Base-by-base conservation (phyloP, 805 yeast species). In the Cyberlindnera euphorbiae region DNA sequence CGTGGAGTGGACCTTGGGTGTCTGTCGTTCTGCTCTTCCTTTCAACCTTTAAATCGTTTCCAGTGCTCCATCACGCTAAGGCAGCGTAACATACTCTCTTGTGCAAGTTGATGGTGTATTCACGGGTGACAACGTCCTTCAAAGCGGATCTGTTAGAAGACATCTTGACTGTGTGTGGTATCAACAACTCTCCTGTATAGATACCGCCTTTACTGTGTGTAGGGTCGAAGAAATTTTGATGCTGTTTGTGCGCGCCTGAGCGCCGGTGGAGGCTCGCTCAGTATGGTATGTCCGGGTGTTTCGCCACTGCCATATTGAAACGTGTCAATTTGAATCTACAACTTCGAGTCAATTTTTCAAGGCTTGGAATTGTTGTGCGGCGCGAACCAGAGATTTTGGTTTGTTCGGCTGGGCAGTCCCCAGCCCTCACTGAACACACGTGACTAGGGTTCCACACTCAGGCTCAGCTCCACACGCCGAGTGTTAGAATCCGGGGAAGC, bases 51-150 rank as follows among this genome's bases (percentile, higher is more conserved):
- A 9, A 19, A 19, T 19, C 22, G 22, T 19, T 8, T 9, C 22
- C 22, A 19, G 9, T 19, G 9, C 22, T 19, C 22, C 22, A 19
- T 19, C 22, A 19, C 22, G 22, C 22, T 19, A 7, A 8, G 13
- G 12, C n/a, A 15, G 16, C 11, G 11, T 26, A 8, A 83, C 94
- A 68, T 82, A 86, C 95, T 77, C 97, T 88, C 75, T 88, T 90
- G 95, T 88, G 96, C 74, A 90, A 77, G 87, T 93, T 90, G 75
- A 93, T 89, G 82, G 98, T 93, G 87, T 93, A 93, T 78, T 93
- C 99, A 75, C 99, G 95, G 72, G 98, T 85, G 74, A 93, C 97
- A 74, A 88, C 96, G 89, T 93, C 97, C 77, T 85, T 84, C 70
- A 88, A 77, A 73, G 90, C 94, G 73, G 81, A 77, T 71, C 73